These are phyloP conservation scores for Penicillium sp. DNA, from an alignment of 2,329 filamentous ascomycete species.

Conservation along the genomic window DNA sequence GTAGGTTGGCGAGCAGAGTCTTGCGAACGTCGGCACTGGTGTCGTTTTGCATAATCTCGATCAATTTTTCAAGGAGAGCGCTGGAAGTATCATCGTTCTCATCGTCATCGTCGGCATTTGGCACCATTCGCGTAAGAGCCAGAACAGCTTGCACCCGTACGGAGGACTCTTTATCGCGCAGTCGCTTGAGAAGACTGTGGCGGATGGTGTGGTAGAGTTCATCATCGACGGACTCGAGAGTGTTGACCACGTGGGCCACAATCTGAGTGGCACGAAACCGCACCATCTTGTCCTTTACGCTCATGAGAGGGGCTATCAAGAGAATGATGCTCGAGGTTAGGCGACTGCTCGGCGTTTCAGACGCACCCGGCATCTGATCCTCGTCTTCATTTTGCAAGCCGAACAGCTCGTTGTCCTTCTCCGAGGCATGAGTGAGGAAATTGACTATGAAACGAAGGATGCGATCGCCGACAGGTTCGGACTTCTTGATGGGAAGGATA, in stretches of 20 bases:
- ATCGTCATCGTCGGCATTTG: constrained; percentile 66
- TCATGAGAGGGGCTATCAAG: constrained; percentile 70
- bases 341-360: constrained; percentile 79
- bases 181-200: constrained; percentile 74
- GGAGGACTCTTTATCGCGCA: constrained; percentile 90
- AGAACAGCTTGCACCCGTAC: constrained; percentile 90
- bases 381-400: constrained; percentile 62
- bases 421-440: constrained; percentile 69
- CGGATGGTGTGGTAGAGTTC: constrained; percentile 81
- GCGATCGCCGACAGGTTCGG: constrained; percentile 81
- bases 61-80: constrained; percentile 74
- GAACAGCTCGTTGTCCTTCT: constrained; percentile 67
- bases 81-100: constrained; percentile 64
- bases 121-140: constrained; percentile 79
- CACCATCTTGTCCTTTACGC: constrained; percentile 87
- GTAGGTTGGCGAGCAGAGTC: constrained; percentile 85
- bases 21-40: constrained; percentile 89
- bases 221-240: constrained; percentile 85
- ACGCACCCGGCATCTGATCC: constrained; percentile 66
- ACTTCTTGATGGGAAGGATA: constrained; percentile 84
- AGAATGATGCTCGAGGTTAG: constrained; percentile 72
- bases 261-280: constrained; percentile 87
- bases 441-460: constrained; percentile 81
- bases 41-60: constrained; percentile 89
- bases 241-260: constrained; percentile 87